These are phyloP conservation scores for Tripterygium wilfordii DNA, from an alignment of 177 flowering plant species.

Conservation along the genomic window DNA sequence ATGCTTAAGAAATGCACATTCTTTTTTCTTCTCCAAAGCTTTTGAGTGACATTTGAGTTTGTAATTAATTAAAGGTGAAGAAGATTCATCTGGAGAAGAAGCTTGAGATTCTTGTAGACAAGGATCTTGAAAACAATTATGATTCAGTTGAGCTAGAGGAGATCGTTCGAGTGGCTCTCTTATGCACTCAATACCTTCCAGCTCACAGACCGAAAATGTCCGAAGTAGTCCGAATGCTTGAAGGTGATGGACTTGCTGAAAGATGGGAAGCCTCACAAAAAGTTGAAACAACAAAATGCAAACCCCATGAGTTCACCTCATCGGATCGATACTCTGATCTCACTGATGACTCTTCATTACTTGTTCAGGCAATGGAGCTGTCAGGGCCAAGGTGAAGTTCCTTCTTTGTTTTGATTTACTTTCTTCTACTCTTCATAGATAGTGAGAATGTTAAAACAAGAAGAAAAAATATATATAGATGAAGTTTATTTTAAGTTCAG, in stretches of 20 bases:
- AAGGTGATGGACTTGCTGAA: conserved; percentile 67
- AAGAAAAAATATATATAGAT: too few species aligned
- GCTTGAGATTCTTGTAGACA: conserved; percentile 54
- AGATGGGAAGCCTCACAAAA: conserved; percentile 69
- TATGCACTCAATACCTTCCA: conserved; percentile 60
- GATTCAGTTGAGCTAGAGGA: conserved; percentile 63
- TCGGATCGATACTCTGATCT: conserved; percentile 68
- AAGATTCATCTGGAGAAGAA: conserved; percentile 63
- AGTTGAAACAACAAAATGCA: conserved; percentile 38
- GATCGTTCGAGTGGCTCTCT: conserved; percentile 58
- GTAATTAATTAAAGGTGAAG: conserved; percentile 38
- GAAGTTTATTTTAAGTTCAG: neutral
- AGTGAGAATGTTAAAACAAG: neutral
- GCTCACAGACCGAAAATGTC: conserved; percentile 66
- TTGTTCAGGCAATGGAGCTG: conserved; percentile 72
- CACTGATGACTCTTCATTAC: conserved; percentile 57
- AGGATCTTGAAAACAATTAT: conserved; percentile 45
- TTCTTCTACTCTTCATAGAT: conserved; percentile 2
- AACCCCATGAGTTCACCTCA: conserved; percentile 44
- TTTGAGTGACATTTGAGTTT: neutral
- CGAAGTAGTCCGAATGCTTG: conserved; percentile 64
- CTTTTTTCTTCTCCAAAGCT: neutral
- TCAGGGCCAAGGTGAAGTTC: conserved; percentile 60
- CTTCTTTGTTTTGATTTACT: neutral
- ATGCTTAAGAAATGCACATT: too few species aligned